These are phyloP conservation scores for Aspergillus japonicus DNA, from an alignment of 2,329 filamentous ascomycete genomes.

Conservation along the genomic window DNA sequence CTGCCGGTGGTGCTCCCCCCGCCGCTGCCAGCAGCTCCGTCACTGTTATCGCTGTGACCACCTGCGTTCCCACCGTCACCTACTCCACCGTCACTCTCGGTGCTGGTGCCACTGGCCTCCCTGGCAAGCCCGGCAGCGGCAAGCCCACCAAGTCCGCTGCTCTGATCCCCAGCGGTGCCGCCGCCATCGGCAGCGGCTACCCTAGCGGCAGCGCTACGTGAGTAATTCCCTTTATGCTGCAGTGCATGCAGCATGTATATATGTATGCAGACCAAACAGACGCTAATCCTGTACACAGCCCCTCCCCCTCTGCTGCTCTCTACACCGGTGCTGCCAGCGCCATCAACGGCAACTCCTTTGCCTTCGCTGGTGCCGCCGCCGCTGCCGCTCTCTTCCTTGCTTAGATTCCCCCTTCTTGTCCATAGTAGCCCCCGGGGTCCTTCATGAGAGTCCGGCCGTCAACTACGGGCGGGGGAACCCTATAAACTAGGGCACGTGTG, in stretches of 20 bases:
- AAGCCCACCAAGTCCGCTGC: constrained; percentile 14
- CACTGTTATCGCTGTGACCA: constrained; percentile 32
- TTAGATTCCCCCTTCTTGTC: constrained; percentile 31
- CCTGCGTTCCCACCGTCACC: constrained; percentile 34
- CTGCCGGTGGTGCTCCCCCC: constrained; percentile 14
- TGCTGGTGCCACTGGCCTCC: constrained; percentile 16
- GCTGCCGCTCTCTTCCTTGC: constrained; percentile 34
- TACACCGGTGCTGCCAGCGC: constrained; percentile 34
- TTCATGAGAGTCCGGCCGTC: constrained; percentile 11
- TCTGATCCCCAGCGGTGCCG: constrained; percentile 19
- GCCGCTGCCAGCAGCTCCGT: constrained; percentile 14
- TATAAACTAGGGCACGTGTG: constrained; percentile 3
- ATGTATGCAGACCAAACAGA: background rate
- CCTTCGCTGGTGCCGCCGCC: constrained; percentile 33
- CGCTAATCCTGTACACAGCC: constrained; percentile 12
- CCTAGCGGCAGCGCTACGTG: constrained; percentile 19
- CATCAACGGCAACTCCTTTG: constrained; percentile 27
- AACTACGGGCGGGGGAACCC: constrained; percentile 4
- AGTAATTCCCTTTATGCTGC: constrained; percentile 5
- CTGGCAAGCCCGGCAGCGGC: constrained; percentile 10
- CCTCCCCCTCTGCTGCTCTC: constrained; percentile 20
- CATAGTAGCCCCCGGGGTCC: constrained; percentile 29
- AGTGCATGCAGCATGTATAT: background rate
- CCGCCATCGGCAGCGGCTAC: constrained; percentile 14
- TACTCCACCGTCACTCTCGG: constrained; percentile 30